Conservation (phyloP, 2,329 filamentous ascomycete species). For the Trichoderma guizhouense region DNA sequence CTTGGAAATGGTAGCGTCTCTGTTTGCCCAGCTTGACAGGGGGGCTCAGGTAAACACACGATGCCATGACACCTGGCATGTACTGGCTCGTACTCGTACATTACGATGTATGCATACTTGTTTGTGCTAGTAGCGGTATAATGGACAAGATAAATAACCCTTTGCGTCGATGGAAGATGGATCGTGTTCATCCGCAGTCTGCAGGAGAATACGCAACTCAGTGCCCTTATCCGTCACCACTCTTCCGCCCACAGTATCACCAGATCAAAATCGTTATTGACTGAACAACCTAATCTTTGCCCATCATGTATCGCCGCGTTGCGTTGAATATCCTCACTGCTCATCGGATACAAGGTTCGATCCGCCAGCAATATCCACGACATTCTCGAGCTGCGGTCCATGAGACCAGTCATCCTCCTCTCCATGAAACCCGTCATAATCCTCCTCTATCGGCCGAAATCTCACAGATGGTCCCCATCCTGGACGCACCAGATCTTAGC, state of each 20-base stretch:
- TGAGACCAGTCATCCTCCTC: background rate
- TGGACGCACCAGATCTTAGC: slow-evolving; percentile 20
- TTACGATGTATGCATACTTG: background rate
- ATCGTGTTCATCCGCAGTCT: background rate
- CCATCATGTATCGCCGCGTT: background rate
- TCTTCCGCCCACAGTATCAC: background rate
- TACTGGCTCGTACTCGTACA: background rate
- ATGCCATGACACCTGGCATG: background rate
- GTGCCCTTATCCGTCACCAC: background rate
- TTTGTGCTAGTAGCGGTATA: background rate
- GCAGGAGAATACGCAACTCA: background rate
- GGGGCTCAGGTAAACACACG: background rate
- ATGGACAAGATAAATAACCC: background rate
- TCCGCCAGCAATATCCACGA: background rate
- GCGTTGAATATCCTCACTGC: background rate
- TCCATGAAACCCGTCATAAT: background rate
- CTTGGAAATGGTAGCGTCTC: background rate
- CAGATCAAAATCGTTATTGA: background rate
- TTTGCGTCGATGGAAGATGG: background rate
- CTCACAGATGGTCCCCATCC: slow-evolving; percentile 4
- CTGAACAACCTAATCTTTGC: background rate
- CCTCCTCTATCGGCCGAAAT: background rate
- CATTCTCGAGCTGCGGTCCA: background rate
- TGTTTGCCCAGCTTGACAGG: background rate
- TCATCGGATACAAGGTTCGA: background rate